phyloP scores from a whole-genome alignment of 1,139 yeast genomes.

The Suhomyces panamericanus region DNA sequence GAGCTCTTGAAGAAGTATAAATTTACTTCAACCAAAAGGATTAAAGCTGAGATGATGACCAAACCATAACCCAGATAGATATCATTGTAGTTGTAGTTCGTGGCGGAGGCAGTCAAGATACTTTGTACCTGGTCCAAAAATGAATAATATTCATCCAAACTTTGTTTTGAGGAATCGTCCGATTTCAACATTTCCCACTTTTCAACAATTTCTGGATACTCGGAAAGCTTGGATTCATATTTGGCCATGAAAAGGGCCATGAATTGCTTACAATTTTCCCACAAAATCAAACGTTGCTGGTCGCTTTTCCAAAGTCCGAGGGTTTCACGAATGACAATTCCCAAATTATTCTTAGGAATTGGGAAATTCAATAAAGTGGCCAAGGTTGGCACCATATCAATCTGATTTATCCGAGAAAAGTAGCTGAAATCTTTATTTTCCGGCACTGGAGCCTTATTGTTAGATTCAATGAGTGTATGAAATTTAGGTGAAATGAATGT shows the following conservation, averaged over 20 bases:
- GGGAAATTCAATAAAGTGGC: constrained; percentile 74
- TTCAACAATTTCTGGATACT: constrained; percentile 9
- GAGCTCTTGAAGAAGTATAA: constrained; percentile 19
- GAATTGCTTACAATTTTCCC: constrained; percentile 66
- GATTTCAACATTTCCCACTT: constrained; percentile 15
- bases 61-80: constrained; percentile 49
- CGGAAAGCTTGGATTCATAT: constrained; percentile 16
- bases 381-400: constrained; percentile 86
- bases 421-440: constrained; percentile 49
- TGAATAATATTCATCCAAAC: constrained; percentile 25
- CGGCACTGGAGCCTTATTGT: constrained; percentile 37
- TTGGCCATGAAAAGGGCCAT: constrained; percentile 34
- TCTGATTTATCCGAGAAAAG: constrained; percentile 62
- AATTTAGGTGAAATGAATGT: constrained; percentile 67
- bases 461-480: constrained; percentile 19
- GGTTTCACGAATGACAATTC: constrained; percentile 62
- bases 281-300: constrained; percentile 42
- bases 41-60: constrained; percentile 25
- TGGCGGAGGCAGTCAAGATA: constrained; percentile 62
- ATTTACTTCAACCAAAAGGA: constrained; percentile 20
- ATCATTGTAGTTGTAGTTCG: constrained; percentile 63
- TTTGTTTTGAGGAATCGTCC: neutral
- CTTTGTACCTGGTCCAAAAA: constrained; percentile 55
- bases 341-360: constrained; percentile 83
- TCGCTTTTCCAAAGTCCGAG: constrained; percentile 51